Conservation (phyloP, 345 rosid genomes). For the Balakata baccata region DNA sequence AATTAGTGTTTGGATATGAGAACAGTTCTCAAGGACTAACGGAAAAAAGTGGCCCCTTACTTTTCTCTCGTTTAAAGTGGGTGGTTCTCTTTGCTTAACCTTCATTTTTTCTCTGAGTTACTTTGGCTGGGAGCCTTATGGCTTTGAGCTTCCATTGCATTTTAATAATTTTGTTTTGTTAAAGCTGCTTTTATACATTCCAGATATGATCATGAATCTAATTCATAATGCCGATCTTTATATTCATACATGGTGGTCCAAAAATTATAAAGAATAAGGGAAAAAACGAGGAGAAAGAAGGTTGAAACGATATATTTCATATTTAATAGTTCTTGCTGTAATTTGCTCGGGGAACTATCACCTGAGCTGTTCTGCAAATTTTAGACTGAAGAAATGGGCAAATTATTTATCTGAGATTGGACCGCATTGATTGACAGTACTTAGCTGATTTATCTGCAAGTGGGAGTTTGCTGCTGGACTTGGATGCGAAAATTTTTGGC, state of each 20-base stretch:
- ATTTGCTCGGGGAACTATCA: not conserved
- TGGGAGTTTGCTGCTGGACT: not conserved
- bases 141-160: not conserved
- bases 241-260: not conserved
- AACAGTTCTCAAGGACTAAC: not conserved
- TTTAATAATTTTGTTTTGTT: not conserved
- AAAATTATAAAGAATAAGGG: not conserved
- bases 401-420: not conserved
- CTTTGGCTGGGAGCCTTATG: not conserved
- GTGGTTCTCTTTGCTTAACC: constrained; percentile 7
- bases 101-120: not conserved
- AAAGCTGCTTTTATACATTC: not conserved
- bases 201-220: not conserved
- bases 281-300: not conserved
- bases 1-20: not conserved
- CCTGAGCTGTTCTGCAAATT: not conserved
- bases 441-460: not conserved
- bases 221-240: not conserved
- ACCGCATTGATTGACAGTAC: not conserved
- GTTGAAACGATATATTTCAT: not conserved
- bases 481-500: not conserved
- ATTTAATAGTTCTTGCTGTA: not conserved
- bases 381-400: not conserved
- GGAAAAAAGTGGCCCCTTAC: not conserved
- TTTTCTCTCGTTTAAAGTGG: not conserved